Evolutionary conservation across 768 basidiomycete species (phyloP).

Genomic region (Phylloporus sp.): DNA sequence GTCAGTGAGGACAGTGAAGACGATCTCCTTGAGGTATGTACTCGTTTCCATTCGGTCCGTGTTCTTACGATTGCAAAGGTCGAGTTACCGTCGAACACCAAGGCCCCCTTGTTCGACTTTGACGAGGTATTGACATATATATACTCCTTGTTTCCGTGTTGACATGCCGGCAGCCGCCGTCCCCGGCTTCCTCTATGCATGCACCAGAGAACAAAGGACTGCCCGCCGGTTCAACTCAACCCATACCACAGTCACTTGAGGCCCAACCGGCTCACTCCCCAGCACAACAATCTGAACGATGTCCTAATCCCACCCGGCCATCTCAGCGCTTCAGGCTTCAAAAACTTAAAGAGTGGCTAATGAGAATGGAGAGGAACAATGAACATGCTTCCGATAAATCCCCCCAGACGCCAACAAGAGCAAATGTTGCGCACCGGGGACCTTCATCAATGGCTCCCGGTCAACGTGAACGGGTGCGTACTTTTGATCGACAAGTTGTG

Average conservation of each 20-base stretch:
- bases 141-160: background rate
- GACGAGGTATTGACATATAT: background rate
- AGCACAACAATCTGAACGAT: background rate
- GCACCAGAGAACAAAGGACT: background rate
- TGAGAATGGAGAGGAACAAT: background rate
- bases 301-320: no score
- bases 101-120: background rate
- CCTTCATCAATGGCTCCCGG: background rate
- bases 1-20: no score
- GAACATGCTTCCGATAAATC: background rate
- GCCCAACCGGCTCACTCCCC: background rate
- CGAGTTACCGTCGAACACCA: background rate
- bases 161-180: background rate
- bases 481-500: no score
- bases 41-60: background rate
- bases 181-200: background rate
- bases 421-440: background rate
- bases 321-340: background rate
- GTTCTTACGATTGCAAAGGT: background rate
- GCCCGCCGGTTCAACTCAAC: background rate
- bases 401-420: background rate
- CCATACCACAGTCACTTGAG: background rate
- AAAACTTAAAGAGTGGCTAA: background rate
- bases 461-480: background rate
- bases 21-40: background rate